These are phyloP conservation scores for Aristolochia fimbriata DNA, from an alignment of 164 flowering plant species.

Conservation along the genomic window DNA sequence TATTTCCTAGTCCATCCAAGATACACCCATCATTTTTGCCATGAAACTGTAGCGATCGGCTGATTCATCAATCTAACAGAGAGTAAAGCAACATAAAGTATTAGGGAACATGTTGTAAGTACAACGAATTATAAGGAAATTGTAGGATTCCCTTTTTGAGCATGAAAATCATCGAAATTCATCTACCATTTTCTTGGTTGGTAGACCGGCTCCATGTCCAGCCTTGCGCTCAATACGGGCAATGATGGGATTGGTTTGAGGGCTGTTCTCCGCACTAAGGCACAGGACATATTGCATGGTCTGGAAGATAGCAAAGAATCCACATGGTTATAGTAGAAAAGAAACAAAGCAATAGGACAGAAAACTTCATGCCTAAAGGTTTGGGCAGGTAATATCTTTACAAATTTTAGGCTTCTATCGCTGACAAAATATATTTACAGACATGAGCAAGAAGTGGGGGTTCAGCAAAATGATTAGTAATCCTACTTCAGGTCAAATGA, in stretches of 20 bases:
- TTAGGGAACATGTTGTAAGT: not conserved
- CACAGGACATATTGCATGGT: slow-evolving; percentile 86
- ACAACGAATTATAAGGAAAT: not conserved
- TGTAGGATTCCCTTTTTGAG: no score
- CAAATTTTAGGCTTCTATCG: no score
- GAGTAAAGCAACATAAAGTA: not conserved
- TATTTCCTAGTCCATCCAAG: slow-evolving; percentile 40
- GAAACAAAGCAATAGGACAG: not conserved
- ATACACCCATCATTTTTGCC: slow-evolving; percentile 58
- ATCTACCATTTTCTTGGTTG: slow-evolving; percentile 76
- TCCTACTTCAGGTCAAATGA: no score
- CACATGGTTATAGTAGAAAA: not conserved
- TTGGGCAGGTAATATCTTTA: not conserved
- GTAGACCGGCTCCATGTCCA: slow-evolving; percentile 97
- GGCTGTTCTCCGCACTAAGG: slow-evolving; percentile 80
- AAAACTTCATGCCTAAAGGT: not conserved
- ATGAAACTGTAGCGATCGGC: slow-evolving; percentile 71
- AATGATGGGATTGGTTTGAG: slow-evolving; percentile 83
- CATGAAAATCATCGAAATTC: no score
- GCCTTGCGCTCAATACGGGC: slow-evolving; percentile 88
- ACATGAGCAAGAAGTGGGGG: no score
- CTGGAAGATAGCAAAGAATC: slow-evolving; percentile 17
- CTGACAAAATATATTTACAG: no score
- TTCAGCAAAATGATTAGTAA: no score
- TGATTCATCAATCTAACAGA: slow-evolving; percentile 71